Base-by-base conservation (phyloP, 1,139 yeast genomes). In the Citeromyces siamensis region DNA sequence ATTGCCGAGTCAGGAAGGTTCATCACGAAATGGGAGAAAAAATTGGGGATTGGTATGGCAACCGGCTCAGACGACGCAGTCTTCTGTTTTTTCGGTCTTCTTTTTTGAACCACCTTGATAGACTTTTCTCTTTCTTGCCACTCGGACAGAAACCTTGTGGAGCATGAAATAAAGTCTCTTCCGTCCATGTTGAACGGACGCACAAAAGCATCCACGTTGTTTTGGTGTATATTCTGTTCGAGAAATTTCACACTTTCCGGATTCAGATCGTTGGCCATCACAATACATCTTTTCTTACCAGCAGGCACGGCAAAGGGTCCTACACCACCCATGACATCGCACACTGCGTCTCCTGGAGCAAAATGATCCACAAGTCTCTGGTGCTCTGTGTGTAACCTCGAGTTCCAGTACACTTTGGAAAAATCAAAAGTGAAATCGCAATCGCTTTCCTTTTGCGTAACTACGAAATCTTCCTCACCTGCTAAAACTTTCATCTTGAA, bases 251-350 rank as follows among this genome's bases (percentile, higher is more conserved):
- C 82, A 38, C 94, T 78, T 43, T 81, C 83, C 0, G 97, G 97
- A 50, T 93, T 93, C 52, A 93, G 65, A 55, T 93, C 99, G 53
- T 88, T 93, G 13, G 97, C 96, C 48, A 88, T 63, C 0, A 84
- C 94, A 38, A 88, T 56, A 3, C 77, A 83, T 14, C 70, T 68
- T 42, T 80, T 84, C 56, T 82, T 86, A 13, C 88, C 98, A 1
- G 96, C 95, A 0, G 99, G 99, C 1, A 90, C 75, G 2, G 94
- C 93, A 62, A 93, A 93, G 3, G 99, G 99, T 0, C 99, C 99
- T 2, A 93, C 98, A 27, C 99, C 99, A 1, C 96, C 98, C 71
- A 93, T 84, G 0, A 86, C 97, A 61, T 93, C 99, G 46, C 86
- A 85, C 0, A 93, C 84, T 2, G 84, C 82, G 8, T 50, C 53